A percentile compares a stretch with the other conserved stretches of the same genome.
phyloP scores from a whole-genome alignment of 306 rosid genomes.

The Pachyrhizus erosus region DNA sequence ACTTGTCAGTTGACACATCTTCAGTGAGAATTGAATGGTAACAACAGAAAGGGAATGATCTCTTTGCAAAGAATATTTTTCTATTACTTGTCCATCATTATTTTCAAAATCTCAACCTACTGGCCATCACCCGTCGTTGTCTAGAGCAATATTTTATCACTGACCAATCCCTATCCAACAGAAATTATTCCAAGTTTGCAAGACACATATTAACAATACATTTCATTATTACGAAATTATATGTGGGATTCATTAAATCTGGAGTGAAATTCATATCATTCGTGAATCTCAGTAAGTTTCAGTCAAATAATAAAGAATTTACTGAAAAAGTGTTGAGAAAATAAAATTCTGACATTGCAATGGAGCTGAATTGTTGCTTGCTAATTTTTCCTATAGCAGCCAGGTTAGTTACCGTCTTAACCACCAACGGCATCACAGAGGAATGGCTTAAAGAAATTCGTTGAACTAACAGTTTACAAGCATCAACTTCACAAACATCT shows the following conservation, averaged over 20 bases:
- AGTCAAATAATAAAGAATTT: not conserved
- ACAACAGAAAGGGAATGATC: not conserved
- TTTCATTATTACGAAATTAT: too few relatives aligned
- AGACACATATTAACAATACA: too few relatives aligned
- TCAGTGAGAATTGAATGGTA: not conserved
- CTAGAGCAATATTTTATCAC: not conserved
- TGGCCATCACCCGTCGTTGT: not conserved
- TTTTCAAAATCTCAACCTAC: not conserved
- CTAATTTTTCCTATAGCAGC: too few relatives aligned
- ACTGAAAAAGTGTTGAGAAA: not conserved
- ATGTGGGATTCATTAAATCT: not conserved
- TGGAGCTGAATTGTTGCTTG: not conserved
- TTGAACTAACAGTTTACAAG: constrained; percentile 5
- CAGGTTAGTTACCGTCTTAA: not conserved
- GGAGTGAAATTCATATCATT: not conserved
- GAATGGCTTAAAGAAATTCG: not conserved
- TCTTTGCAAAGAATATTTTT: not conserved
- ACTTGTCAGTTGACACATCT: not conserved
- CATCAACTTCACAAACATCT: not conserved
- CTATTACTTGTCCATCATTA: not conserved
- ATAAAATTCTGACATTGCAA: not conserved
- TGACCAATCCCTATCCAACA: not conserved
- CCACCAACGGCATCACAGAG: not conserved
- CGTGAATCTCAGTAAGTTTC: not conserved
- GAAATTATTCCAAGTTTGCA: not conserved